phyloP scores from a whole-genome alignment of 2,329 filamentous ascomycete genomes.

The Zasmidium cellare region DNA sequence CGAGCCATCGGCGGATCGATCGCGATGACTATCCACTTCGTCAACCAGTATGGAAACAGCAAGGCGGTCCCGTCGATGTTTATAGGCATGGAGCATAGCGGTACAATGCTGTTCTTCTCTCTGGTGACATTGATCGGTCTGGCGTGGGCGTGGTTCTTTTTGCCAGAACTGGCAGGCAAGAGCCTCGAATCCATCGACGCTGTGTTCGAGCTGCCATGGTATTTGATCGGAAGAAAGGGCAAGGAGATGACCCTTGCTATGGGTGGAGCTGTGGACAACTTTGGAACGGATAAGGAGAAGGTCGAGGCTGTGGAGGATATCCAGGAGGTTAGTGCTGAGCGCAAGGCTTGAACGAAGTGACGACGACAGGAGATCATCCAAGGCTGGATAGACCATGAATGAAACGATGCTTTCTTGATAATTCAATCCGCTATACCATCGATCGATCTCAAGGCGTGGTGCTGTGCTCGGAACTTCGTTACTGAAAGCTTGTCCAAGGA shows the following conservation, averaged over 20 bases:
- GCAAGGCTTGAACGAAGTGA: background rate
- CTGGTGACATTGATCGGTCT: slow-evolving; percentile 66
- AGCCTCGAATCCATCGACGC: slow-evolving; percentile 60
- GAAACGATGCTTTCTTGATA: too few relatives aligned
- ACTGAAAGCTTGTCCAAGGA: too few relatives aligned
- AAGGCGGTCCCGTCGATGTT: slow-evolving; percentile 75
- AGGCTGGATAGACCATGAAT: too few relatives aligned
- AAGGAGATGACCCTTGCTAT: slow-evolving; percentile 28
- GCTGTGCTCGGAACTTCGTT: too few relatives aligned
- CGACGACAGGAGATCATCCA: too few relatives aligned
- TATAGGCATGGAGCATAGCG: slow-evolving; percentile 57
- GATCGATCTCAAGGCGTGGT: too few relatives aligned
- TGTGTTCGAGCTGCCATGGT: slow-evolving; percentile 66
- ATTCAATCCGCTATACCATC: too few relatives aligned
- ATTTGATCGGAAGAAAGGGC: slow-evolving; percentile 62
- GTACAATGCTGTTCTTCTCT: slow-evolving; percentile 77
- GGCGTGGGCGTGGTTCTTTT: slow-evolving; percentile 61
- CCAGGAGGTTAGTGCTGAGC: background rate
- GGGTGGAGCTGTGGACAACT: slow-evolving; percentile 27
- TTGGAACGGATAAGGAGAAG: slow-evolving; percentile 25
- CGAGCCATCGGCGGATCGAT: slow-evolving; percentile 69
- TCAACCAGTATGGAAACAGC: slow-evolving; percentile 71
- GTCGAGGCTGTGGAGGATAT: slow-evolving; percentile 24
- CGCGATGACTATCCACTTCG: slow-evolving; percentile 75
- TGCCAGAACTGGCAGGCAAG: slow-evolving; percentile 52